These are phyloP conservation scores for Epichloe glyceriae DNA, from an alignment of 2,329 filamentous ascomycete species.

Conservation along the genomic window DNA sequence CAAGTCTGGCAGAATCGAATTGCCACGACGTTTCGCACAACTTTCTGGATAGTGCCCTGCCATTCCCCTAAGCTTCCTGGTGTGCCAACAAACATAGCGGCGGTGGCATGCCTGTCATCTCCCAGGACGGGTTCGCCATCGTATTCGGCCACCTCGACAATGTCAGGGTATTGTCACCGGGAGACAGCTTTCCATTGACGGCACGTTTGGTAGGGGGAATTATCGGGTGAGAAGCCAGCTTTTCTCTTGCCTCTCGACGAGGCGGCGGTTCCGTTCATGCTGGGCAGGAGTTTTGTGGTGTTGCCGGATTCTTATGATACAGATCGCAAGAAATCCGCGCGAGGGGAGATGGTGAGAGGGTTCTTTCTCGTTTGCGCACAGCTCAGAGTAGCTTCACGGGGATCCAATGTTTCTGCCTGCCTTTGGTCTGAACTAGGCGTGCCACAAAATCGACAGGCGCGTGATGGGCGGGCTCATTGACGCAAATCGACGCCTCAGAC, in stretches of 20 bases:
- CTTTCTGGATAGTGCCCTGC: constrained; percentile 89
- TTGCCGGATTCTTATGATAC: background rate
- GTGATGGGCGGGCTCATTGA: background rate
- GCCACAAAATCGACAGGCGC: background rate
- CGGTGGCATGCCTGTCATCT: constrained; percentile 25
- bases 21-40: constrained; percentile 93
- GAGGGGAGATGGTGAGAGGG: background rate
- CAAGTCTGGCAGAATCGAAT: constrained; percentile 98
- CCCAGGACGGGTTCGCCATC: constrained; percentile 29
- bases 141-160: constrained; percentile 20
- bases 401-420: background rate
- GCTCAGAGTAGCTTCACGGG: background rate
- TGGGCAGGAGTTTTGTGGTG: constrained; percentile 5
- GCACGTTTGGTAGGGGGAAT: constrained; percentile 23
- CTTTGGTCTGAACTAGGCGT: background rate
- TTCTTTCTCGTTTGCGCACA: background rate
- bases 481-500: background rate
- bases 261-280: constrained; percentile 31
- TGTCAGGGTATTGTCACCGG: constrained; percentile 36
- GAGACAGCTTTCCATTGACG: constrained; percentile 35
- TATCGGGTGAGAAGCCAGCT: constrained; percentile 29
- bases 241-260: constrained; percentile 39
- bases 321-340: constrained; percentile 6
- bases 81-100: constrained; percentile 22
- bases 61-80: constrained; percentile 50